Evolutionary conservation across 108 stramenopile species (phyloP).

Genomic region (Cylindrotheca fusiformis): DNA sequence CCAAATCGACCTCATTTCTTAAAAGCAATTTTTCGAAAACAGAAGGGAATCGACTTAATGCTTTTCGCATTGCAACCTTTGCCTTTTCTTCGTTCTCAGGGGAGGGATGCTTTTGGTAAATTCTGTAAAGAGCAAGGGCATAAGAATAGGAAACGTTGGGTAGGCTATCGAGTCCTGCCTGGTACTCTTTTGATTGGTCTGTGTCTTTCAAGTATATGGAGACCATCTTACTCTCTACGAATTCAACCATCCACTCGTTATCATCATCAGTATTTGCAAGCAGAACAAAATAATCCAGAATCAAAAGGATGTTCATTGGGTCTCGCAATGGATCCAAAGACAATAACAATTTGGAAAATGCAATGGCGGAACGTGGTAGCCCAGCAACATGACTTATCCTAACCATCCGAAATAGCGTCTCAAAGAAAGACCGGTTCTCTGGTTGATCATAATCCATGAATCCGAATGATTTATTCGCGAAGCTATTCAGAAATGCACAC

Average conservation of each 20-base stretch:
- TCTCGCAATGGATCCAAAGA: slow-evolving; percentile 82
- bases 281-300: slow-evolving; percentile 71
- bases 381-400: slow-evolving; percentile 44
- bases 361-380: slow-evolving; percentile 47
- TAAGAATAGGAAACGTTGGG: slow-evolving; percentile 79
- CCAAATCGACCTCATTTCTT: slow-evolving; percentile 42
- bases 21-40: slow-evolving; percentile 34
- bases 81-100: slow-evolving; percentile 20
- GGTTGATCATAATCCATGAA: slow-evolving; percentile 54
- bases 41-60: slow-evolving; percentile 40
- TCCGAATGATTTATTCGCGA: slow-evolving; percentile 22
- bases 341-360: slow-evolving; percentile 56
- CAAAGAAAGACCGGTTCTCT: slow-evolving; percentile 58
- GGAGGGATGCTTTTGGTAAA: slow-evolving; percentile 13
- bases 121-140: slow-evolving; percentile 70
- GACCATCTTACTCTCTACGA: slow-evolving; percentile 43
- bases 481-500: slow-evolving; percentile 44
- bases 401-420: slow-evolving; percentile 60
- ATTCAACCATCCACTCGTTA: slow-evolving; percentile 40
- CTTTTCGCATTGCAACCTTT: slow-evolving; percentile 26
- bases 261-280: slow-evolving; percentile 29
- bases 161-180: slow-evolving; percentile 47
- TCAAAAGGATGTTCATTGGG: slow-evolving; percentile 68
- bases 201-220: slow-evolving; percentile 25
- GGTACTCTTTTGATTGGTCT: slow-evolving; percentile 27